Evolutionary conservation across 2,329 filamentous ascomycete genomes (phyloP).

Genomic region (Exophiala xenobiotica): DNA sequence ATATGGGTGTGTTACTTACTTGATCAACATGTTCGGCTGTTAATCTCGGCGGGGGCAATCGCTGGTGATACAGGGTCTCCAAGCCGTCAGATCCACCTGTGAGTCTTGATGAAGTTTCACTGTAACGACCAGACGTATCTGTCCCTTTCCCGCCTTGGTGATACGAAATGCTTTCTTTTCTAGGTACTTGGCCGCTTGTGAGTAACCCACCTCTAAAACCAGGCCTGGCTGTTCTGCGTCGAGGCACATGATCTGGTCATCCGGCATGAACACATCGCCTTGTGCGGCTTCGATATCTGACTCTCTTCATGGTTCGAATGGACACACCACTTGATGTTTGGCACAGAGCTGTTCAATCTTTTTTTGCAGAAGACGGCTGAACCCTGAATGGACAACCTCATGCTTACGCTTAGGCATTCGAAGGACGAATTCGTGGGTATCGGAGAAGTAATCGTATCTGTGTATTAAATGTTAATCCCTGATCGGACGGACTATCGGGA

Average conservation of each 20-base stretch:
- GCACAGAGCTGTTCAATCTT: conserved; percentile 8
- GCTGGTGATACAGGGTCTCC: conserved; percentile 6
- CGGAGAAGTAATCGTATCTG: conserved; percentile 13
- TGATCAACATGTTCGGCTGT: conserved; percentile 12
- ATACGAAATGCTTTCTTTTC: conserved; percentile 8
- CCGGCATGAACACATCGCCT: conserved; percentile 8
- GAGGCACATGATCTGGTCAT: conserved; percentile 11
- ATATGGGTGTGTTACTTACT: conserved; percentile 9
- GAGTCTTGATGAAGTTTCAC: conserved; percentile 12
- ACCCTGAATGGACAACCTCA: conserved; percentile 8
- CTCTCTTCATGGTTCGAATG: conserved; percentile 3
- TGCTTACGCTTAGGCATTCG: conserved; percentile 6
- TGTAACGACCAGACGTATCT: conserved; percentile 11
- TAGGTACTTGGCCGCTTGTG: conserved; percentile 6
- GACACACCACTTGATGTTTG: conserved; percentile 8
- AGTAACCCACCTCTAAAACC: conserved; percentile 9
- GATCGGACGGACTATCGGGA: background rate
- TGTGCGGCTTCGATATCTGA: conserved; percentile 7
- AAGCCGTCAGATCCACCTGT: conserved; percentile 11
- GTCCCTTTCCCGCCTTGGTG: conserved; percentile 12
- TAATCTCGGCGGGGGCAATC: conserved; percentile 10
- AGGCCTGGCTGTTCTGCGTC: conserved; percentile 7
- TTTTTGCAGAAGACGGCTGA: conserved; percentile 5
- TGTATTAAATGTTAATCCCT: conserved; percentile 9
- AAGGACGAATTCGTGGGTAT: conserved; percentile 13